These are phyloP conservation scores for Metschnikowia matae DNA, from an alignment of 805 yeast genomes.

Conservation along the genomic window DNA sequence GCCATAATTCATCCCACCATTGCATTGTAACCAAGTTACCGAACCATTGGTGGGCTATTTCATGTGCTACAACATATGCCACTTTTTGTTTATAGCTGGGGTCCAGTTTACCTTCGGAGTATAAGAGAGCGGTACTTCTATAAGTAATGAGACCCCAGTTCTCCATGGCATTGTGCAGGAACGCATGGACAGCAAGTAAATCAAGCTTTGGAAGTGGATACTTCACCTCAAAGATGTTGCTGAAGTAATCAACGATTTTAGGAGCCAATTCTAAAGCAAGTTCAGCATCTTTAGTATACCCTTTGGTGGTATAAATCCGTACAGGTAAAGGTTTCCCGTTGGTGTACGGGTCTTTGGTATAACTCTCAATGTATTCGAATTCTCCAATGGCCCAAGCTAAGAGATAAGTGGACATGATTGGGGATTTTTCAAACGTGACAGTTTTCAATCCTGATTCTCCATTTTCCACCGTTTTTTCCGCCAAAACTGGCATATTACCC, in stretches of 20 bases:
- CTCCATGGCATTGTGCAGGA: conserved; percentile 87
- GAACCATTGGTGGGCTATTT: conserved; percentile 89
- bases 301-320: conserved; percentile 50
- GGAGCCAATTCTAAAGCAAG: conserved; percentile 48
- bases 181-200: conserved; percentile 72
- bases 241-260: conserved; percentile 47
- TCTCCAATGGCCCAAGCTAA: conserved; percentile 59
- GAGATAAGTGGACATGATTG: conserved; percentile 53
- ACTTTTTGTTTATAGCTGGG: conserved; percentile 61
- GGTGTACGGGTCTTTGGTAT: conserved; percentile 35
- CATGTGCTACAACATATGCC: conserved; percentile 80
- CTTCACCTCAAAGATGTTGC: conserved; percentile 44
- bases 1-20: conserved; percentile 93
- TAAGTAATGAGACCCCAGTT: conserved; percentile 80
- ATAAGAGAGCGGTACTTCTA: conserved; percentile 52
- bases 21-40: conserved; percentile 88
- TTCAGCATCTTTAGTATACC: conserved; percentile 43
- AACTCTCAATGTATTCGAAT: conserved; percentile 49
- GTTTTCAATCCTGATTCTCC: conserved; percentile 15
- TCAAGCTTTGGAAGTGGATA: conserved; percentile 83
- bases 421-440: conserved; percentile 44
- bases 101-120: conserved; percentile 44
- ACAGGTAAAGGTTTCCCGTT: conserved; percentile 43
- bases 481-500: conserved; percentile 44
- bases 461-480: conserved; percentile 14